These are phyloP conservation scores for Pichia nanzhaoensis DNA, from an alignment of 805 yeast genomes.

Conservation along the genomic window DNA sequence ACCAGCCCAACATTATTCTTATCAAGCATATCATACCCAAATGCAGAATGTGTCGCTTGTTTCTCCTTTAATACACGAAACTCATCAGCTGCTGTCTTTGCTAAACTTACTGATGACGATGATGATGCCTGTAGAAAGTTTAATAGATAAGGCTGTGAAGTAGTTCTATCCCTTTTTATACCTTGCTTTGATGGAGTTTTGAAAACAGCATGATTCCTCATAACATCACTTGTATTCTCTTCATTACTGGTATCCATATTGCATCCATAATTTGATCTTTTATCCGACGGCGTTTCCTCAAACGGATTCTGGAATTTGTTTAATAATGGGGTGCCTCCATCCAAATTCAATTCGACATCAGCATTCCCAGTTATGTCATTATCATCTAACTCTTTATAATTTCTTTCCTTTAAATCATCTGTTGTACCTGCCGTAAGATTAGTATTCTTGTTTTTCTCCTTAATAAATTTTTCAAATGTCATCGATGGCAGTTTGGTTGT, in stretches of 20 bases:
- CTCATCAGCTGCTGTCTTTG: constrained; percentile 16
- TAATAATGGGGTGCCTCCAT: constrained; percentile 20
- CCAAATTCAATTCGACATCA: constrained; percentile 10
- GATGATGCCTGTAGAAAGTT: not conserved
- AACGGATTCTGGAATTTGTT: constrained; percentile 34
- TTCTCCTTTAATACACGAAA: constrained; percentile 22
- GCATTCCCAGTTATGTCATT: constrained; percentile 10
- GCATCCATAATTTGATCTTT: not conserved
- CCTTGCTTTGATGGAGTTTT: constrained; percentile 5
- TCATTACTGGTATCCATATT: not conserved
- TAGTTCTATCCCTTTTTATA: not conserved
- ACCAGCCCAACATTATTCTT: constrained; percentile 23
- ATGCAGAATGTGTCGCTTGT: not conserved
- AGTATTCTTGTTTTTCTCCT: not conserved
- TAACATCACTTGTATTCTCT: not conserved
- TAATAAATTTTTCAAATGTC: constrained; percentile 9
- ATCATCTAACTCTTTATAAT: constrained; percentile 1
- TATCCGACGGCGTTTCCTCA: constrained; percentile 23
- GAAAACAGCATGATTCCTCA: not conserved
- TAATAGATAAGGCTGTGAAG: not conserved
- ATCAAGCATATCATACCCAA: constrained; percentile 12
- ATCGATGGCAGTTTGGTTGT: constrained; percentile 5
- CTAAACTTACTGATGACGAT: not conserved
- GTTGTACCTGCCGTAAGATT: not conserved
- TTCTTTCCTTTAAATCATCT: too few relatives aligned